A percentile compares a stretch with the other conserved stretches of the same genome.
Evolutionary conservation across 1,284 basidiomycete genomes (phyloP).

Genomic region (Melampsora larici-populina): DNA sequence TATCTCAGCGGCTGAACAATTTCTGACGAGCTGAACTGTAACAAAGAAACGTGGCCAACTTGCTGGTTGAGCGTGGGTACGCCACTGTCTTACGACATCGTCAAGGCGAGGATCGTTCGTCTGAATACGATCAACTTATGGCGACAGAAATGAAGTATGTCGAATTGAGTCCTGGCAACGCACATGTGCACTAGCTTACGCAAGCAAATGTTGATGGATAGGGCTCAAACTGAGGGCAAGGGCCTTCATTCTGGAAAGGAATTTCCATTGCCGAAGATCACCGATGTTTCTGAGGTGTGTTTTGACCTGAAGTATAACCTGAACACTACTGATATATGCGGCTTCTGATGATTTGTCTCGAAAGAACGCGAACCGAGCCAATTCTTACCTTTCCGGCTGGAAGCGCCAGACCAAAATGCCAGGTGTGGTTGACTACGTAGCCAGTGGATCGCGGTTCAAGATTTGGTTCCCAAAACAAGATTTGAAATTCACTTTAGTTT

Average conservation of each 20-base stretch:
- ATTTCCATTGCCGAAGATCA: slow-evolving; percentile 62
- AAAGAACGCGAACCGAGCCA: slow-evolving; percentile 70
- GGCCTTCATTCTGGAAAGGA: slow-evolving; percentile 94
- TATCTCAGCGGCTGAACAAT: background rate
- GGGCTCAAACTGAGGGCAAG: slow-evolving; percentile 69
- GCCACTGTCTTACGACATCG: slow-evolving; percentile 86
- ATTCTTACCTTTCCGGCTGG: slow-evolving; percentile 75
- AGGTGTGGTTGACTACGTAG: slow-evolving; percentile 88
- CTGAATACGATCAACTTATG: slow-evolving; percentile 91
- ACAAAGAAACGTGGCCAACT: slow-evolving; percentile 80
- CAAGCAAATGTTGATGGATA: background rate
- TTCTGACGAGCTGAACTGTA: background rate
- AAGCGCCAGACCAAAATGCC: slow-evolving; percentile 79
- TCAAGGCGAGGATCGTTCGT: slow-evolving; percentile 84
- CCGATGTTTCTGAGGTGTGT: slow-evolving; percentile 82
- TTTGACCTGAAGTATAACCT: background rate
- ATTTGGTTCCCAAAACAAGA: slow-evolving; percentile 70
- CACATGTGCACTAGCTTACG: slow-evolving; percentile 55
- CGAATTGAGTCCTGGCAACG: slow-evolving; percentile 19
- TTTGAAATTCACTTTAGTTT: slow-evolving; percentile 49
- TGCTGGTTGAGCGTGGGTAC: slow-evolving; percentile 86
- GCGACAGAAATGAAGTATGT: slow-evolving; percentile 82
- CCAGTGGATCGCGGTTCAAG: slow-evolving; percentile 91
- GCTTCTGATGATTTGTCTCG: slow-evolving; percentile 53
- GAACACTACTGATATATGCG: background rate